These are phyloP conservation scores for Bigelowiella natans DNA, from an alignment of 78 protist genomes.

Conservation along the genomic window DNA sequence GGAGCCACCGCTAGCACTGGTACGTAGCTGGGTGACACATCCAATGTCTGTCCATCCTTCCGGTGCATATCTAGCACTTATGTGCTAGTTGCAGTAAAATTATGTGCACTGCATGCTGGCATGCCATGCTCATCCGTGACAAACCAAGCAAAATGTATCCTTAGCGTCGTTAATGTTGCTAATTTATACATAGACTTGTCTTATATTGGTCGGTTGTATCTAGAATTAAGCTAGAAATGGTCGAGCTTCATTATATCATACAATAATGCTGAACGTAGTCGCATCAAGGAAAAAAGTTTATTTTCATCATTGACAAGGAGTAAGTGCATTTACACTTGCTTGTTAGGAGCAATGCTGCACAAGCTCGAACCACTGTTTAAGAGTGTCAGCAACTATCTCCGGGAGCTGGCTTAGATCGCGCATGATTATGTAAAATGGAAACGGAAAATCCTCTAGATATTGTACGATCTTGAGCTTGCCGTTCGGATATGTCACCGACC, in stretches of 20 bases:
- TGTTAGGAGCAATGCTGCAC: not conserved
- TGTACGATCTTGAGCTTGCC: slow-evolving; percentile 39
- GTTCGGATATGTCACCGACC: slow-evolving; percentile 24
- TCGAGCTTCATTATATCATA: not conserved
- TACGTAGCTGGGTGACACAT: too few relatives aligned
- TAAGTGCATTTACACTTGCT: not conserved
- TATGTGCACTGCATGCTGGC: too few relatives aligned
- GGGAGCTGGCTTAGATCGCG: slow-evolving; percentile 76
- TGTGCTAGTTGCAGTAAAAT: too few relatives aligned
- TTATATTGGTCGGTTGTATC: not conserved
- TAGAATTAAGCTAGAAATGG: not conserved
- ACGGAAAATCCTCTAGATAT: slow-evolving; percentile 81
- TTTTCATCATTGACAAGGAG: not conserved
- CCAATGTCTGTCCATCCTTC: too few relatives aligned
- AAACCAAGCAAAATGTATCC: too few relatives aligned
- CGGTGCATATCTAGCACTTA: too few relatives aligned
- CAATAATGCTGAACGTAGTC: not conserved
- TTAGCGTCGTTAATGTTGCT: not conserved
- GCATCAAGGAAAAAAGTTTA: not conserved
- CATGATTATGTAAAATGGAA: slow-evolving; percentile 80
- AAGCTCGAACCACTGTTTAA: slow-evolving; percentile 92
- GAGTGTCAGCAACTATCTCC: slow-evolving; percentile 71
- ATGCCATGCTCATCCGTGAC: too few relatives aligned
- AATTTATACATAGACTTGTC: not conserved
- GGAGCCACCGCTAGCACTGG: too few relatives aligned